Base-by-base conservation (phyloP, 495 filamentous ascomycete species). In the Penicillium cinerascens region DNA sequence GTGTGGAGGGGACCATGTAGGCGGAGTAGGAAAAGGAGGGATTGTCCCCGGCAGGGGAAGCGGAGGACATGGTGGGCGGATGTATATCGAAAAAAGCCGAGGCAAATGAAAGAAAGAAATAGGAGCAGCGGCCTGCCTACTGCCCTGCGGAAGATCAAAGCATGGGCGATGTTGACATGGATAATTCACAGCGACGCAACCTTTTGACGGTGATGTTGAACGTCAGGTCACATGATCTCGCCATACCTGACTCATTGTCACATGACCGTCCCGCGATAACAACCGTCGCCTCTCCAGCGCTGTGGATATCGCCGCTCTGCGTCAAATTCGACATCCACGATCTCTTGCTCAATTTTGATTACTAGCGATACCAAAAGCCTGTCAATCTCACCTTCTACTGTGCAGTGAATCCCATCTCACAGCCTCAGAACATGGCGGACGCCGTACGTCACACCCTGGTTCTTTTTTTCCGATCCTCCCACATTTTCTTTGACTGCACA, bases 361-460 rank as follows among this genome's bases (percentile, higher is more conserved):
- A 17, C 29, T 21, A 25, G 38, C 22, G 6, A 50, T n/a, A 38
- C 4, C 39, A 11, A 45, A 9, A 29, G 41, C 10, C 39, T 29
- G 25, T 49, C 42, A 35, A 16, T 35, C 23, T 39, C 29, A 33
- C 43, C 46, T 7, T 29, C 11, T 10, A 47, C 58, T 43, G 61
- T 61, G 54, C 49, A 63, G 52, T 54, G 51, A 56, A 46, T 47
- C 33, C 49, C 43, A 54, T 42, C 26, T 37, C 42, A 36, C 47
- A 54, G 38, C 55, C 57, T 54, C 47, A 49, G 49, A 71, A 52
- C 46, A 73, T 73, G 68, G 70, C 69, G 60, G 67, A 78, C 60
- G 64, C 71, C 66, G 82, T 83, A 82, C 73, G 80, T 82, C 73
- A 66, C 62, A 71, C 55, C 61, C 65, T 64, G 55, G 67, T 64